A percentile compares a stretch with the other conserved stretches of the same genome.
phyloP scores from a whole-genome alignment of 73 alveolate genomes.

The Diophrys sp. region DNA sequence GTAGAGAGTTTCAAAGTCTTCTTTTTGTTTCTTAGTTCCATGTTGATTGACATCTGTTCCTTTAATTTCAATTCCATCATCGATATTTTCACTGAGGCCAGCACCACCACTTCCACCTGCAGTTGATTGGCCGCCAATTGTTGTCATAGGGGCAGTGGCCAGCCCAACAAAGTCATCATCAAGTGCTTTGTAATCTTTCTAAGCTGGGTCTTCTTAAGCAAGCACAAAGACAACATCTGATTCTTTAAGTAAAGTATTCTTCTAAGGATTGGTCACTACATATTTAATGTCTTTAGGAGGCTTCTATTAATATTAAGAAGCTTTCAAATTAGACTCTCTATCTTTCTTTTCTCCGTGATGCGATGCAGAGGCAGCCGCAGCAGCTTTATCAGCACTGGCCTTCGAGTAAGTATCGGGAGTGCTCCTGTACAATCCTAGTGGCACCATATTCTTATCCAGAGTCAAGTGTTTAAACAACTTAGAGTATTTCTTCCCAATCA shows the following conservation, averaged over 20 bases:
- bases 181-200: conserved; percentile 5
- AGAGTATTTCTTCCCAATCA: conserved; percentile 52
- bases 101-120: not conserved
- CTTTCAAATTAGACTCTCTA: conserved; percentile 4
- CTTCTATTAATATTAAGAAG: not conserved
- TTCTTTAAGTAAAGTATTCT: conserved; percentile 70
- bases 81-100: conserved; percentile 11
- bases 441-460: conserved; percentile 54
- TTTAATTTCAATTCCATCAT: conserved; percentile 19
- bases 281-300: conserved; percentile 70
- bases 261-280: conserved; percentile 90
- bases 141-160: not conserved
- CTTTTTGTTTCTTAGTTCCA: conserved; percentile 42
- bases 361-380: too few relatives aligned
- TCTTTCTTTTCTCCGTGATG: too few relatives aligned
- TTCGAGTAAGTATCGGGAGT: conserved; percentile 4
- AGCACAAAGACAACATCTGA: conserved; percentile 87
- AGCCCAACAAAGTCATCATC: not conserved
- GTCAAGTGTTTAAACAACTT: conserved; percentile 60
- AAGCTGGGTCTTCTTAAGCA: conserved; percentile 67
- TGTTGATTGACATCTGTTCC: conserved; percentile 10
- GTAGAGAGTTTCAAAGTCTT: conserved; percentile 16
- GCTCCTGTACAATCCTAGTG: conserved; percentile 70
- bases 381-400: too few relatives aligned
- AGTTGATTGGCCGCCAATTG: conserved; percentile 6